Evolutionary conservation across 2,329 filamentous ascomycete species (phyloP).

Genomic region (Sporothrix curviconia): DNA sequence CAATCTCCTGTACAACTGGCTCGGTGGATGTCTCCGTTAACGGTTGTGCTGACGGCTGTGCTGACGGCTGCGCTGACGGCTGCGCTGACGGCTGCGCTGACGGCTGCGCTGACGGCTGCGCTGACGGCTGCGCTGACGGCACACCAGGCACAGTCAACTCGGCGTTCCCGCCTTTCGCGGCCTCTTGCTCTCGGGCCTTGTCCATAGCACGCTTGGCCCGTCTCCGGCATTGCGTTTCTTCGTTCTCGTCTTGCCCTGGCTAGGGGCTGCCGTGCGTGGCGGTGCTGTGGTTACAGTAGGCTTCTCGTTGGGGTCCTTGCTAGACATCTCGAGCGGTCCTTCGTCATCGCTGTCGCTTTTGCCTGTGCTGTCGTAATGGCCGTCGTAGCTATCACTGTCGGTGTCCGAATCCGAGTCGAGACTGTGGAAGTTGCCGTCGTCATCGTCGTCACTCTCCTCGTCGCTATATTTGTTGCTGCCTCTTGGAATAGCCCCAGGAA

Average conservation of each 20-base stretch:
- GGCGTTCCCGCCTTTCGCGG: background rate
- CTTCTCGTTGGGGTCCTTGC: background rate
- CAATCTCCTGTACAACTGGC: background rate
- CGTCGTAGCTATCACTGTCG: slow-evolving; percentile 4
- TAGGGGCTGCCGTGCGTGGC: background rate
- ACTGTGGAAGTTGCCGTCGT: background rate
- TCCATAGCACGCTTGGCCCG: slow-evolving; percentile 30
- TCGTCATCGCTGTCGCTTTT: slow-evolving; percentile 3
- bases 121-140: too few relatives aligned
- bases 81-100: too few relatives aligned
- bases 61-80: too few relatives aligned
- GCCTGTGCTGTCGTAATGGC: background rate
- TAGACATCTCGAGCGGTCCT: background rate
- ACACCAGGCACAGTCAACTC: too few relatives aligned
- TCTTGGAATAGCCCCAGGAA: too few relatives aligned
- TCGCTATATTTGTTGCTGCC: too few relatives aligned
- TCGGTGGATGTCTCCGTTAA: background rate
- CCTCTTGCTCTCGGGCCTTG: background rate
- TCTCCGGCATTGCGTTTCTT: slow-evolving; percentile 47
- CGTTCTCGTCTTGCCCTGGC: slow-evolving; percentile 33
- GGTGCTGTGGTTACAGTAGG: background rate
- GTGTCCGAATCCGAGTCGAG: background rate
- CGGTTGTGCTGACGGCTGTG: too few relatives aligned
- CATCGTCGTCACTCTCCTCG: background rate
- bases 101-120: too few relatives aligned